These are phyloP conservation scores for Simplicillium aogashimaense DNA, from an alignment of 2,329 filamentous ascomycete species.

Conservation along the genomic window DNA sequence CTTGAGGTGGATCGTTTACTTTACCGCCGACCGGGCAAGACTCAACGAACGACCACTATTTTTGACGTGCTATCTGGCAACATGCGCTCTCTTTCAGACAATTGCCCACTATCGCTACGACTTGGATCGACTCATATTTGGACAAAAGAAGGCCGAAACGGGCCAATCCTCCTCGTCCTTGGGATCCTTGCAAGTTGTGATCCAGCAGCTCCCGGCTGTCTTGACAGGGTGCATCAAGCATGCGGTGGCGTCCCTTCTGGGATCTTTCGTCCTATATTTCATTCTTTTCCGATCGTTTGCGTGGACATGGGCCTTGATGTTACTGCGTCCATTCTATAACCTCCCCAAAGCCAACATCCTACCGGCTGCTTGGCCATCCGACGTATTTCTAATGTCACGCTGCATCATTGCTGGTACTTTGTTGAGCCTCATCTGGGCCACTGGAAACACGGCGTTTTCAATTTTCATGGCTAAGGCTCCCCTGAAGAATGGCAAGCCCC, in stretches of 20 bases:
- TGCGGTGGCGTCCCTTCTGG: constrained; percentile 26
- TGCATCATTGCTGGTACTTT: constrained; percentile 54
- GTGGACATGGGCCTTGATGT: constrained; percentile 61
- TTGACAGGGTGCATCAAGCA: constrained; percentile 26
- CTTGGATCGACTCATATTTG: constrained; percentile 52
- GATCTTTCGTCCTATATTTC: constrained; percentile 50
- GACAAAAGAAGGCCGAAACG: constrained; percentile 10
- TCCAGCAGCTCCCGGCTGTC: constrained; percentile 28
- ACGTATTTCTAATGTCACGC: constrained; percentile 42
- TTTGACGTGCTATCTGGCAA: constrained; percentile 58
- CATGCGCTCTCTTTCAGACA: constrained; percentile 62
- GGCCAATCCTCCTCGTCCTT: constrained; percentile 10
- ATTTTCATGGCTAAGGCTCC: constrained; percentile 73
- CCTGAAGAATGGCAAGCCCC: constrained; percentile 71
- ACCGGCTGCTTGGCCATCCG: constrained; percentile 47
- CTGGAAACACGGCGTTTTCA: constrained; percentile 68
- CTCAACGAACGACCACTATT: constrained; percentile 85
- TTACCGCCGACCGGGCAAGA: constrained; percentile 59
- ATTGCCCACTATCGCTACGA: constrained; percentile 61
- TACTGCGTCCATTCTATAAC: constrained; percentile 65
- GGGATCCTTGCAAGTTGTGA: constrained; percentile 23
- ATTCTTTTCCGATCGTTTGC: constrained; percentile 49
- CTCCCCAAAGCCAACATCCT: constrained; percentile 62
- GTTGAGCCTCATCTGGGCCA: constrained; percentile 64
- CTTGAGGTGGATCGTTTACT: constrained; percentile 64